phyloP scores from a whole-genome alignment of 805 yeast species.

The Candida boidinii region DNA sequence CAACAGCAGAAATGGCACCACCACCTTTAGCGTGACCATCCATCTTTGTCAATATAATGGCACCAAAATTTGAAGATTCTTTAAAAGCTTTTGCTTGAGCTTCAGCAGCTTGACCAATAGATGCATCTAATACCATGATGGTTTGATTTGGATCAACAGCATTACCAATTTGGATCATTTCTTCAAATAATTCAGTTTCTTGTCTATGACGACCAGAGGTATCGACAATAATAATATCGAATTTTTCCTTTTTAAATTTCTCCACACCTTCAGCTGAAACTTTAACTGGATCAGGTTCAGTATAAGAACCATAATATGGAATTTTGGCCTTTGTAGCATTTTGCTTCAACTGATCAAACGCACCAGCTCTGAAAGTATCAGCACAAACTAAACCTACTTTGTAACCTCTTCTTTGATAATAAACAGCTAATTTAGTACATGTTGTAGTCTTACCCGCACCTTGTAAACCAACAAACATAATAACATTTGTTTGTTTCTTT shows the following conservation, averaged over 20 bases:
- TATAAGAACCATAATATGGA: constrained; percentile 91
- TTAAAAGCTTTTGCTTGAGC: constrained; percentile 90
- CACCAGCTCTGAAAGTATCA: constrained; percentile 99
- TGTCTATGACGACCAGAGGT: constrained; percentile 98
- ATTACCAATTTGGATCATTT: constrained; percentile 87
- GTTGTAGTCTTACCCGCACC: constrained; percentile 99
- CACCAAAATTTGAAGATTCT: constrained; percentile 88
- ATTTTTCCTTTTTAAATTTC: constrained; percentile 82
- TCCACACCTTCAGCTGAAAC: constrained; percentile 90
- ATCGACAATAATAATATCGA: constrained; percentile 91
- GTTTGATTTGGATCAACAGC: constrained; percentile 93
- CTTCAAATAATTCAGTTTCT: constrained; percentile 83
- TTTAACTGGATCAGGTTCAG: constrained; percentile 91
- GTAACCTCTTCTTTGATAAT: constrained; percentile 86
- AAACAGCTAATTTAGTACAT: constrained; percentile 93
- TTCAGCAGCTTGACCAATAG: constrained; percentile 98
- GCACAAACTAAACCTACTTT: constrained; percentile 97
- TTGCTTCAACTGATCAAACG: constrained; percentile 96
- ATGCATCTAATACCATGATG: constrained; percentile 94
- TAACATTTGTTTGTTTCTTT: constrained; percentile 69
- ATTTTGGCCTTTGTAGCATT: constrained; percentile 93
- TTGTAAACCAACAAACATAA: constrained; percentile 97
- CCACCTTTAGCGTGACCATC: constrained; percentile 99
- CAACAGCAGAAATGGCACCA: constrained; percentile 98
- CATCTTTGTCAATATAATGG: constrained; percentile 90